Percentiles rank a stretch among this genome's conserved stretches.
Conservation (phyloP, 768 basidiomycete genomes). For the Macrolepiota dolichaula region DNA sequence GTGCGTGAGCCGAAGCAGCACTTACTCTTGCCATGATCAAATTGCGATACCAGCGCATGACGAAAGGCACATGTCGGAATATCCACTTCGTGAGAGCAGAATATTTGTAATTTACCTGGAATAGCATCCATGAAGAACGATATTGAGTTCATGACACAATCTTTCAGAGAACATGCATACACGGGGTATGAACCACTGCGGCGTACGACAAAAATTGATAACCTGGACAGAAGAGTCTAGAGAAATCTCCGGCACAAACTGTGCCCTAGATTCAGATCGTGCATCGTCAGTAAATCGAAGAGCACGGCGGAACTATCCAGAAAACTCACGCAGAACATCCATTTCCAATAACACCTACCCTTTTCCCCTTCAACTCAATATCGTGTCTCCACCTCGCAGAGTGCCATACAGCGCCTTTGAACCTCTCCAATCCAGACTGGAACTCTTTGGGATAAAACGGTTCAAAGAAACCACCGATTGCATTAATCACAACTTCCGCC, state of each 20-base stretch:
- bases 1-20: background rate
- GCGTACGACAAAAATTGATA: conserved; percentile 57
- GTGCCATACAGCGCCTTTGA: conserved; percentile 51
- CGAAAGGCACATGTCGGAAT: conserved; percentile 50
- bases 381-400: conserved; percentile 55
- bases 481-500: conserved; percentile 46
- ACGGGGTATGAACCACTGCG: conserved; percentile 53
- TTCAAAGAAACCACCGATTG: conserved; percentile 47
- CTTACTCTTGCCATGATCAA: conserved; percentile 45
- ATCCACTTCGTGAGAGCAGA: conserved; percentile 44
- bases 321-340: conserved; percentile 53
- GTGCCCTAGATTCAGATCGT: conserved; percentile 38
- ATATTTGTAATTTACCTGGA: conserved; percentile 39
- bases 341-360: conserved; percentile 61
- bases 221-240: conserved; percentile 45
- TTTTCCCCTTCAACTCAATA: conserved; percentile 46
- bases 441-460: conserved; percentile 41
- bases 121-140: background rate
- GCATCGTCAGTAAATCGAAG: background rate
- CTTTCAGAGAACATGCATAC: conserved; percentile 28
- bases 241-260: conserved; percentile 55
- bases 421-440: conserved; percentile 38
- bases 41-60: conserved; percentile 45
- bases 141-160: background rate
- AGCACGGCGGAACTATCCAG: conserved; percentile 7